Conservation (phyloP, 2,329 filamentous ascomycete species). For the Lachnellula suecica region DNA sequence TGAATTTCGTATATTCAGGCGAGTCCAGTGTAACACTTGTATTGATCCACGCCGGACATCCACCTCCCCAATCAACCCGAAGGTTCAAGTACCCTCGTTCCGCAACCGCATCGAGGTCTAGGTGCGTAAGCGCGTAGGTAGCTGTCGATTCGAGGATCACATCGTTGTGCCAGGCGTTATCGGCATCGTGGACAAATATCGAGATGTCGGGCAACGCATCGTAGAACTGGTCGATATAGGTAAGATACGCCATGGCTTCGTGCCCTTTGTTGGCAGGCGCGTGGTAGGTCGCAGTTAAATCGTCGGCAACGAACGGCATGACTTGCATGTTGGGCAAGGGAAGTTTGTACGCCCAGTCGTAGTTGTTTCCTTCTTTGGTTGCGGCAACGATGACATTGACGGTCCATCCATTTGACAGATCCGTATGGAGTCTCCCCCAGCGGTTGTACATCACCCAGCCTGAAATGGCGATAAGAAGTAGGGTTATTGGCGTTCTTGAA, state of each 20-base stretch:
- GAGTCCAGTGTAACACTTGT: slow-evolving; percentile 15
- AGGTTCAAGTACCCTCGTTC: slow-evolving; percentile 59
- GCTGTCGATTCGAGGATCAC: slow-evolving; percentile 22
- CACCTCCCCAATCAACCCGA: slow-evolving; percentile 55
- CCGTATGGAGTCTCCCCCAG: too few relatives aligned
- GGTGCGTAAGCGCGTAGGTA: slow-evolving; percentile 22
- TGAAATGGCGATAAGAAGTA: too few relatives aligned
- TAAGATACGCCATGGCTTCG: slow-evolving; percentile 34
- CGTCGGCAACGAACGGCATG: slow-evolving; percentile 26
- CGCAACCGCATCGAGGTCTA: slow-evolving; percentile 37
- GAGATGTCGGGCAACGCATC: slow-evolving; percentile 41
- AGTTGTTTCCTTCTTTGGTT: slow-evolving; percentile 17
- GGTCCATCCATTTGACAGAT: too few relatives aligned
- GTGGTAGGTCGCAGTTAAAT: slow-evolving; percentile 38
- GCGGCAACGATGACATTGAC: slow-evolving; percentile 22
- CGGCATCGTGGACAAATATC: slow-evolving; percentile 41
- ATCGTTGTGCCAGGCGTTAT: slow-evolving; percentile 37
- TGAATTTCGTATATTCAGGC: slow-evolving; percentile 14
- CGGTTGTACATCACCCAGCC: too few relatives aligned
- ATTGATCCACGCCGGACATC: slow-evolving; percentile 48
- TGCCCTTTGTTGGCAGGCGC: slow-evolving; percentile 46
- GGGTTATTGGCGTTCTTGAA: too few relatives aligned
- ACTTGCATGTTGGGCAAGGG: slow-evolving; percentile 29
- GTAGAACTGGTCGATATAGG: slow-evolving; percentile 63
- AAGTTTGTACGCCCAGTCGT: slow-evolving; percentile 18